Conservation (phyloP, 1,139 yeast species). For the Hemisphaericaspora lyxosophila region DNA sequence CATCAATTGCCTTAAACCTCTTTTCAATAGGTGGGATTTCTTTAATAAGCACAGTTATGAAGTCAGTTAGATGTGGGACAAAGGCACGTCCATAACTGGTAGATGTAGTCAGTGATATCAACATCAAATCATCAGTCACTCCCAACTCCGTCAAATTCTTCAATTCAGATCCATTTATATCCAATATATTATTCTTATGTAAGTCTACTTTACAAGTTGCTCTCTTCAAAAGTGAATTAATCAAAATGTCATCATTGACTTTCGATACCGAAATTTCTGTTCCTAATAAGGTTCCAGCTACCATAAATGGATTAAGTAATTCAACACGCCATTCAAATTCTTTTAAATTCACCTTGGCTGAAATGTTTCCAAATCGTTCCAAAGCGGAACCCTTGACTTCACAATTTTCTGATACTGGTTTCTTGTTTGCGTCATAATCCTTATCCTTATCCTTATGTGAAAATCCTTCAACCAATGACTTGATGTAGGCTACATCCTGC, state of each 20-base stretch:
- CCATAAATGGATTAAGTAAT: constrained; percentile 17
- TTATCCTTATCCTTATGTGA: background rate
- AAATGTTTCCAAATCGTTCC: constrained; percentile 12
- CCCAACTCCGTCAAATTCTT: constrained; percentile 20
- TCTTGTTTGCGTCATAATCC: background rate
- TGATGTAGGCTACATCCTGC: constrained; percentile 20
- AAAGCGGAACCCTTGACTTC: background rate
- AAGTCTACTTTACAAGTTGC: constrained; percentile 8
- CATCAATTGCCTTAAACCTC: constrained; percentile 18
- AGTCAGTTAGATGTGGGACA: constrained; percentile 27
- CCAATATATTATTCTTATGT: constrained; percentile 17
- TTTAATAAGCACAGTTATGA: constrained; percentile 20
- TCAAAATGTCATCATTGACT: background rate
- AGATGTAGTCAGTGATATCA: constrained; percentile 22
- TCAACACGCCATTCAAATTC: constrained; percentile 24
- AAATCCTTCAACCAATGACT: background rate
- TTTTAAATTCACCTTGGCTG: constrained; percentile 19
- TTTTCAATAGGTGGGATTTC: constrained; percentile 15
- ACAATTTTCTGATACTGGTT: background rate
- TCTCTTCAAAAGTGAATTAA: constrained; percentile 6
- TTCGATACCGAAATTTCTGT: constrained; percentile 4
- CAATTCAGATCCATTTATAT: constrained; percentile 34
- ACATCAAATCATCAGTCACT: constrained; percentile 15
- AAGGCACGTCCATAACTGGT: constrained; percentile 36
- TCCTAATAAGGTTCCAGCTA: constrained; percentile 9